A percentile compares a stretch with the other conserved stretches of the same genome.
Evolutionary conservation across 2,329 filamentous ascomycete genomes (phyloP).

Genomic region (Sarocladiaceae sp.): DNA sequence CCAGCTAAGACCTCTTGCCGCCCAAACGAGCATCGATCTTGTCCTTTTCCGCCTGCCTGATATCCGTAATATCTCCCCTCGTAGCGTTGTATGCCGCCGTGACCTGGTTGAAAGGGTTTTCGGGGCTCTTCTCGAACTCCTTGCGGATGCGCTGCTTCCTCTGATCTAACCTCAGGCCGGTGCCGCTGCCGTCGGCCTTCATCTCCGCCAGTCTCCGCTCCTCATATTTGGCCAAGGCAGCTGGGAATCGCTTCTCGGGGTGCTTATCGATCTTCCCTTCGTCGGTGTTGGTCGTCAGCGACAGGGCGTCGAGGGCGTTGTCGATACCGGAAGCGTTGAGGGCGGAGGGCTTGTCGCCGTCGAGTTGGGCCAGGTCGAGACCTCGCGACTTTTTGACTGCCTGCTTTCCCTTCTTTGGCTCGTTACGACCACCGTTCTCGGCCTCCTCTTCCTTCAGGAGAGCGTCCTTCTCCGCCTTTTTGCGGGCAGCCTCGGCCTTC

Average conservation of each 20-base stretch:
- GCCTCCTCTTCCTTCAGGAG: constrained; percentile 80
- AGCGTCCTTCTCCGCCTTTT: constrained; percentile 90
- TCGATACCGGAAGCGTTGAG: constrained; percentile 88
- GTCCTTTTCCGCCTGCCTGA: constrained; percentile 61
- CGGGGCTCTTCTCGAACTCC: constrained; percentile 91
- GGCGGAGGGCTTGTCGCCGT: constrained; percentile 47
- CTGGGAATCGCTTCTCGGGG: constrained; percentile 82
- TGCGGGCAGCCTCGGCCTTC: constrained; percentile 80
- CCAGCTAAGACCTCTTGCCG: not conserved
- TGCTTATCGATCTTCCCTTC: constrained; percentile 77
- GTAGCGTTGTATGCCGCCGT: constrained; percentile 71
- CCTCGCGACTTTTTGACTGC: constrained; percentile 68
- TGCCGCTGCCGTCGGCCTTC: constrained; percentile 68
- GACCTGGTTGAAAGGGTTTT: constrained; percentile 93
- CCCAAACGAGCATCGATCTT: constrained; percentile 72
- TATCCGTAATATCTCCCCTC: constrained; percentile 68
- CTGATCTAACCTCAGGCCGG: constrained; percentile 77
- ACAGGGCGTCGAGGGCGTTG: constrained; percentile 84
- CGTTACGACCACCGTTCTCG: constrained; percentile 49
- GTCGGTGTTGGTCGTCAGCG: constrained; percentile 52
- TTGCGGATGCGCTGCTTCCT: constrained; percentile 78
- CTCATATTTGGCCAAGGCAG: constrained; percentile 79
- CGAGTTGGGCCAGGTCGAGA: constrained; percentile 72
- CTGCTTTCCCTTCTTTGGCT: constrained; percentile 64
- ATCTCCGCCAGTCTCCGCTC: constrained; percentile 80